These are phyloP conservation scores for Globisporangium recalcitrans DNA, from an alignment of 352 stramenopile species.

Conservation along the genomic window DNA sequence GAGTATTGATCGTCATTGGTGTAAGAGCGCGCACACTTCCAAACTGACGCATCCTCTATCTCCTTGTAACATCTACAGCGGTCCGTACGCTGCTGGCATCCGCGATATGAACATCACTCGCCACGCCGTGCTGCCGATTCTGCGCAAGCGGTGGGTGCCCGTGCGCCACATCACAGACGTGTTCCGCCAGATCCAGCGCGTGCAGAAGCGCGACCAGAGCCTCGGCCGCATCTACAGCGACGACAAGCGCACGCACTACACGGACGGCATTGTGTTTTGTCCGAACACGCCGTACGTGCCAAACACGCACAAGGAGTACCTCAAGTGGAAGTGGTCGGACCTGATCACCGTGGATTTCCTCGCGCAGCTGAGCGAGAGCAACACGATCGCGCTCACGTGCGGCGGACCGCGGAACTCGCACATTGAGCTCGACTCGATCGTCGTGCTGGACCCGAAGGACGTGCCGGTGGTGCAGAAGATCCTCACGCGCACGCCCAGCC, in stretches of 20 bases:
- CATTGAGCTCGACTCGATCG: constrained; percentile 81
- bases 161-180: constrained; percentile 79
- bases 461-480: constrained; percentile 61
- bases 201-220: constrained; percentile 73
- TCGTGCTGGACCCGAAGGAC: constrained; percentile 76
- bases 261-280: constrained; percentile 88
- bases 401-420: constrained; percentile 68
- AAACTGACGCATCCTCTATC: background rate
- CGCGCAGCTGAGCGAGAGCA: constrained; percentile 49
- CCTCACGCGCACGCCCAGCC: constrained; percentile 47
- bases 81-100: constrained; percentile 60
- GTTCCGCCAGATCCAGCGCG: constrained; percentile 76
- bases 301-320: constrained; percentile 84
- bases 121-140: constrained; percentile 62
- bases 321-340: constrained; percentile 92
- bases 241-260: constrained; percentile 84
- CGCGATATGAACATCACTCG: constrained; percentile 59
- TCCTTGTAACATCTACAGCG: constrained; percentile 26
- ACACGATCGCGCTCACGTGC: constrained; percentile 62
- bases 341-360: constrained; percentile 88
- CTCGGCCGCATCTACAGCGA: constrained; percentile 77
- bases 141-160: constrained; percentile 83
- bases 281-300: constrained; percentile 80
- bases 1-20: constrained; percentile 15
- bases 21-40: background rate